Evolutionary conservation across 2,329 filamentous ascomycete genomes (phyloP).

Genomic region (Neofusicoccum umdonicola): DNA sequence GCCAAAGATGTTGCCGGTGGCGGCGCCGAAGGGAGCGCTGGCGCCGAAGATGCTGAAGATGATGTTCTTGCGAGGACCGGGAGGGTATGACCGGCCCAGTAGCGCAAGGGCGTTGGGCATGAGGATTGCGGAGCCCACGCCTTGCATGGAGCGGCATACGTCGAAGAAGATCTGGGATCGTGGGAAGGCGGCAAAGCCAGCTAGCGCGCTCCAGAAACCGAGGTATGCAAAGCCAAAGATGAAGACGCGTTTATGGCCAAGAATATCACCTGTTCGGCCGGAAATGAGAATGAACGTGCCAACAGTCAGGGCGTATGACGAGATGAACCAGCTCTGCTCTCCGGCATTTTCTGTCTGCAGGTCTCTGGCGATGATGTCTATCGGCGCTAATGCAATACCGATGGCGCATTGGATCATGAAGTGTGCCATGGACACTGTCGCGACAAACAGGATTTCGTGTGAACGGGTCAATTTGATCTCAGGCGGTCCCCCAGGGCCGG

Average conservation of each 20-base stretch:
- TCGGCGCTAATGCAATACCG: constrained; percentile 36
- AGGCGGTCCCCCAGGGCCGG: neutral
- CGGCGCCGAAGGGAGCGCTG: constrained; percentile 35
- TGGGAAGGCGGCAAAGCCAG: constrained; percentile 38
- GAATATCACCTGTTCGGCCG: constrained; percentile 45
- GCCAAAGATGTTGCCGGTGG: constrained; percentile 33
- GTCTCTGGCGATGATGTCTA: constrained; percentile 46
- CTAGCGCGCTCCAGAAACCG: constrained; percentile 40
- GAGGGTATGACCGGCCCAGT: constrained; percentile 33
- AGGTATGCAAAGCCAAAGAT: constrained; percentile 41
- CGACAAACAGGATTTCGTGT: constrained; percentile 29
- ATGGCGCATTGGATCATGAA: constrained; percentile 31
- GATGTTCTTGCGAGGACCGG: constrained; percentile 39
- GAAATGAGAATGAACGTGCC: constrained; percentile 47
- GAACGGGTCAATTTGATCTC: constrained; percentile 22
- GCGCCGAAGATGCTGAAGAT: constrained; percentile 39
- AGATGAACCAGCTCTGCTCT: constrained; percentile 44
- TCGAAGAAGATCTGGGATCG: constrained; percentile 30
- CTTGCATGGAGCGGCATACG: constrained; percentile 40
- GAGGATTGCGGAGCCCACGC: constrained; percentile 37
- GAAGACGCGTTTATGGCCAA: constrained; percentile 44
- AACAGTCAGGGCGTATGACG: constrained; percentile 44
- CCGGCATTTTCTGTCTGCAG: constrained; percentile 43
- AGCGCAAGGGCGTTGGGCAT: constrained; percentile 40
- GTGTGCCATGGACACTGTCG: constrained; percentile 29